Conservation (phyloP, 208 protist genomes). For the Porcisia deanei region DNA sequence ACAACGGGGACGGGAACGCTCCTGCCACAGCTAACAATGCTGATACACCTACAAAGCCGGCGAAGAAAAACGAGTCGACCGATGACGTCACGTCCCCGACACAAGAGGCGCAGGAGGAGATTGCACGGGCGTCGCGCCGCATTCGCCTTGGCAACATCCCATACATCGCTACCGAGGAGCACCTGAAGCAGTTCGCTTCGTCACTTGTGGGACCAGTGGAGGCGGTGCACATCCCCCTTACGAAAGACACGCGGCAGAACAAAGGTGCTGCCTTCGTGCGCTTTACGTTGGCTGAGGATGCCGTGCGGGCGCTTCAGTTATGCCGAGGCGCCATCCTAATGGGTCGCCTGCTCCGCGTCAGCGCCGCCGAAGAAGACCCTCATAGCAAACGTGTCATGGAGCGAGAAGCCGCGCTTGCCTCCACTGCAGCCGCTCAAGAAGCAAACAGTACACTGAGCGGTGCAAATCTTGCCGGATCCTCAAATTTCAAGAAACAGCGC, state of each 20-base stretch:
- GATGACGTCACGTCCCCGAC: neutral
- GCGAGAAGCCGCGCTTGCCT: slow-evolving; percentile 36
- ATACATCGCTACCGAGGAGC: slow-evolving; percentile 94
- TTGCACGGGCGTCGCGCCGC: slow-evolving; percentile 80
- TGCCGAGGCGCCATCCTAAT: slow-evolving; percentile 91
- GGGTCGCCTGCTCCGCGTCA: slow-evolving; percentile 77
- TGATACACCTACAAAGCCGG: neutral
- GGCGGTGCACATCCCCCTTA: slow-evolving; percentile 93
- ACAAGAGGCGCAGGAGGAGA: slow-evolving; percentile 34
- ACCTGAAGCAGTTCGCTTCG: slow-evolving; percentile 88
- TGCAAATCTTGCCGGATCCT: slow-evolving; percentile 42
- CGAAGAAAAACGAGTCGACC: slow-evolving; percentile 7
- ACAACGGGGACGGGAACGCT: neutral
- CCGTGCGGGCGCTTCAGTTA: slow-evolving; percentile 67
- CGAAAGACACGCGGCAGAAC: slow-evolving; percentile 90
- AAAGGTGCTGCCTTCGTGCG: slow-evolving; percentile 94
- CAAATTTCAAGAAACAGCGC: slow-evolving; percentile 68
- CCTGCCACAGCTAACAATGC: neutral
- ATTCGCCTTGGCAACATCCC: slow-evolving; percentile 96
- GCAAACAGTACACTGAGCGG: neutral
- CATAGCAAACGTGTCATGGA: slow-evolving; percentile 55
- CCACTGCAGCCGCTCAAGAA: slow-evolving; percentile 23
- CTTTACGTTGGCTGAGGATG: slow-evolving; percentile 86
- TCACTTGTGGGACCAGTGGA: slow-evolving; percentile 92
- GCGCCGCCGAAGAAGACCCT: slow-evolving; percentile 75